These are phyloP conservation scores for Mycena pura DNA, from an alignment of 768 basidiomycete genomes.

Conservation along the genomic window DNA sequence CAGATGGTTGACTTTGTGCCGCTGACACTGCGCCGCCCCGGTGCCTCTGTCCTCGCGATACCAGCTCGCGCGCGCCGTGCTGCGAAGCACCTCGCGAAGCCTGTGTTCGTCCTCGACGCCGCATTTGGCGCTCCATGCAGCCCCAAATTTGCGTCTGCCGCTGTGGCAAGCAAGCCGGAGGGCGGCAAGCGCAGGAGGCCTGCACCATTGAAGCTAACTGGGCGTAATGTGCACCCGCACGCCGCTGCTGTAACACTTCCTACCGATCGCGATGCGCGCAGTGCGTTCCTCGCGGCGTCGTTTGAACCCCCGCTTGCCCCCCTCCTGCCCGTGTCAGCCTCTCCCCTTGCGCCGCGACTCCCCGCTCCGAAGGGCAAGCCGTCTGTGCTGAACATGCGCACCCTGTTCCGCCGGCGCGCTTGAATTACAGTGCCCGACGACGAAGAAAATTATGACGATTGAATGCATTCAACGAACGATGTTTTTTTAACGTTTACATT, in stretches of 20 bases:
- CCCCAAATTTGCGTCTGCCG: conserved; percentile 10
- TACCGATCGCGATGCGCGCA: conserved; percentile 44
- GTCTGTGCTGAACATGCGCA: conserved; percentile 4
- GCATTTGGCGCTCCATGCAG: conserved; percentile 3
- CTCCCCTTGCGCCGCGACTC: conserved; percentile 5
- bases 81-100: conserved; percentile 23
- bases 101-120: conserved; percentile 19
- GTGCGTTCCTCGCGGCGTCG: conserved; percentile 52
- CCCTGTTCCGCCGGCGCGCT: conserved; percentile 10
- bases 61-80: conserved; percentile 20
- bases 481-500: too few species aligned
- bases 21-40: conserved; percentile 36
- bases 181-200: conserved; percentile 48
- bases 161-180: conserved; percentile 19
- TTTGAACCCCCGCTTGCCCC: conserved; percentile 41
- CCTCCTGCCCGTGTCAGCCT: neutral
- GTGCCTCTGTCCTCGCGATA: conserved; percentile 41
- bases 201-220: conserved; percentile 49
- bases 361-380: conserved; percentile 4
- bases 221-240: conserved; percentile 34
- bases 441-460: too few species aligned
- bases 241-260: conserved; percentile 40
- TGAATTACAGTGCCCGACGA: too few species aligned
- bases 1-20: conserved; percentile 44
- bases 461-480: too few species aligned